Conservation (phyloP, 2,329 filamentous ascomycete genomes). For the Aspergillus sp. region DNA sequence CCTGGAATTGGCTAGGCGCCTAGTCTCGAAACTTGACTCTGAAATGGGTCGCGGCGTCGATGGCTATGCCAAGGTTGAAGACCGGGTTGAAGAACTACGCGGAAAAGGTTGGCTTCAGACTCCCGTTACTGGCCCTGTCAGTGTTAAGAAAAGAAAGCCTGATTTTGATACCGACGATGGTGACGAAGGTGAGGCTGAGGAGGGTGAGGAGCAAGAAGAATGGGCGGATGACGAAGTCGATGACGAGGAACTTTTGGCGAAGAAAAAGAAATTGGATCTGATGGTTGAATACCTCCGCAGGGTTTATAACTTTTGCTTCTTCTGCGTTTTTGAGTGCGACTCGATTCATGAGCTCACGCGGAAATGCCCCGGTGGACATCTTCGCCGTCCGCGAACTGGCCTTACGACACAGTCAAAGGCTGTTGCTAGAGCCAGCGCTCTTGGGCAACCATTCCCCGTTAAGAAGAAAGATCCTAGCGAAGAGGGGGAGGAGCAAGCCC, state of each 20-base stretch:
- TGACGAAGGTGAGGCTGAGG: conserved; percentile 66
- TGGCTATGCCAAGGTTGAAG: conserved; percentile 76
- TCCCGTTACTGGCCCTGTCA: conserved; percentile 42
- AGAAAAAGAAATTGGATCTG: conserved; percentile 96
- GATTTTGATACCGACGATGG: conserved; percentile 39
- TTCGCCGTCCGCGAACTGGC: conserved; percentile 84
- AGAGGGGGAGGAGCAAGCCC: conserved; percentile 64
- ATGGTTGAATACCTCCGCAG: conserved; percentile 94
- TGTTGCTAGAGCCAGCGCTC: conserved; percentile 80
- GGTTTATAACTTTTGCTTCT: conserved; percentile 99
- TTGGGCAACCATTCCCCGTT: conserved; percentile 77
- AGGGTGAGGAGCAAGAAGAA: conserved; percentile 75
- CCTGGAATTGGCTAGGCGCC: conserved; percentile 74
- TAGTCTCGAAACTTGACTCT: conserved; percentile 80
- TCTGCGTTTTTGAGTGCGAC: conserved; percentile 98
- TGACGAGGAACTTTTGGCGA: conserved; percentile 81
- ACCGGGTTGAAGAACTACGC: conserved; percentile 78
- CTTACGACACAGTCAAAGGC: conserved; percentile 79
- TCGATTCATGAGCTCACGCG: conserved; percentile 93
- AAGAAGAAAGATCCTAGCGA: conserved; percentile 70
- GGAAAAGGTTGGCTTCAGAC: conserved; percentile 76
- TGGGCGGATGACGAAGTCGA: conserved; percentile 72
- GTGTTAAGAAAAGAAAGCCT: conserved; percentile 58
- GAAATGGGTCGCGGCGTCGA: conserved; percentile 78
- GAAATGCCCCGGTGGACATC: conserved; percentile 96